Percentiles rank a stretch among this genome's conserved stretches.
phyloP scores from a whole-genome alignment of 352 stramenopile species.

The Globisporangium rhizosaccharum region DNA sequence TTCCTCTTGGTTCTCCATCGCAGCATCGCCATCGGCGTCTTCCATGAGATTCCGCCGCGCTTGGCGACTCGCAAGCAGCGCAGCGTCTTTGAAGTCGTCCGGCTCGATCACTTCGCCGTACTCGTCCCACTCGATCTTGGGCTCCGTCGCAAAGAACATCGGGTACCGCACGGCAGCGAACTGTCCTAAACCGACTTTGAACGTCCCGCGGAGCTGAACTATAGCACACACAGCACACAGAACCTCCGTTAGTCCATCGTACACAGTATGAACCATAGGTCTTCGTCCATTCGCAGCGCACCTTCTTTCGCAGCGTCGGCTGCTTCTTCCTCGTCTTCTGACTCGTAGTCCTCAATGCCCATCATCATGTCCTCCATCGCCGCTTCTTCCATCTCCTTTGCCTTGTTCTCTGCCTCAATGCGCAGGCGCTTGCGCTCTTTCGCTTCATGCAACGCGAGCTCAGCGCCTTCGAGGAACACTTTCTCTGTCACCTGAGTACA shows the following conservation, averaged over 20 bases:
- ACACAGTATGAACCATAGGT: not conserved
- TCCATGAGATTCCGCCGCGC: slow-evolving; percentile 58
- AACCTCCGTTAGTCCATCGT: not conserved
- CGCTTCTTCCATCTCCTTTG: slow-evolving; percentile 85
- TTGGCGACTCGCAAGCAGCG: slow-evolving; percentile 55
- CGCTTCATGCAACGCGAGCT: slow-evolving; percentile 81
- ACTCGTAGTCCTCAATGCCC: slow-evolving; percentile 88
- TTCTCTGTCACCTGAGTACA: slow-evolving; percentile 37
- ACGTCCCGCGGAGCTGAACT: slow-evolving; percentile 80
- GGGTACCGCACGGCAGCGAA: slow-evolving; percentile 80
- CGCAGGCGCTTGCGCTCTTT: slow-evolving; percentile 82
- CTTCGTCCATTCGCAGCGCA: slow-evolving; percentile 4
- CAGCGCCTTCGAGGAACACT: slow-evolving; percentile 77
- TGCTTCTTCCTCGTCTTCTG: slow-evolving; percentile 67
- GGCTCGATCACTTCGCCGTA: slow-evolving; percentile 86
- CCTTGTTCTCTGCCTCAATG: slow-evolving; percentile 82
- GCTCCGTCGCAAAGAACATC: slow-evolving; percentile 86
- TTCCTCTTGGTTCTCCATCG: slow-evolving; percentile 69
- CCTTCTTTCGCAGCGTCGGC: slow-evolving; percentile 48
- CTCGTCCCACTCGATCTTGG: slow-evolving; percentile 87
- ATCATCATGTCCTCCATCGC: slow-evolving; percentile 92
- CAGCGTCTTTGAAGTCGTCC: slow-evolving; percentile 79
- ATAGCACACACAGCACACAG: not conserved
- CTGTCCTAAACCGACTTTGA: slow-evolving; percentile 82
- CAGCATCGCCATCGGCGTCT: slow-evolving; percentile 49